Base-by-base conservation (phyloP, 1,284 basidiomycete genomes). In the Exobasidium cylindrosporum region DNA sequence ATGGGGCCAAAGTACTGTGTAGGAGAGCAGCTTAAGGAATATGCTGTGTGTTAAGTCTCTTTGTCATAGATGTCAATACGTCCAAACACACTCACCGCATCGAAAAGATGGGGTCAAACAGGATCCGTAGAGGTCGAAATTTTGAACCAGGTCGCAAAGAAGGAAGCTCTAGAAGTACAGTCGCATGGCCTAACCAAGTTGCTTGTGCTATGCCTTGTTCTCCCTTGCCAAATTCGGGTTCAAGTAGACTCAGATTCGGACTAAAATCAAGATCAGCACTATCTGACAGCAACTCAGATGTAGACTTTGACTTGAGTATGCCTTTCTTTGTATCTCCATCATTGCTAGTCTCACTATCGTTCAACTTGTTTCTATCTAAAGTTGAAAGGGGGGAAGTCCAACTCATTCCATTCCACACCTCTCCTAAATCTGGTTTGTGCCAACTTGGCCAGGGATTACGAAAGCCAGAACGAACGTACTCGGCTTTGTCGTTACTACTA, bases 51-150 rank as follows among this genome's bases (percentile, higher is more conserved):
- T 21, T 17, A 57, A 29, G 21, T 24, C n/a, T n/a, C n/a, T n/a
- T n/a, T n/a, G n/a, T n/a, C n/a, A n/a, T n/a, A 76, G 28, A 74
- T 54, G 52, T 70, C n/a, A n/a, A n/a, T n/a, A n/a, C n/a, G n/a
- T n/a, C n/a, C n/a, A n/a, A n/a, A n/a, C 54, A 0, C 74, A 40
- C 35, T 40, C 35, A 40, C 35, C 35, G 35, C 35, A 40, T 40
- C 35, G 35, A 78, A 30, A 79, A 79, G 63, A 79, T 77, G 6
- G 77, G 77, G 57, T 79, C 77, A 52, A 77, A 78, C 2, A 79
- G 66, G 1, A 73, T 49, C 1, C 65, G 62, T 4, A 76, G 44
- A 0, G 74, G 69, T 5, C 62, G 13, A 11, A n/a, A 3, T 6
- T 44, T 11, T 14, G 54, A 11, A n/a, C 29, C 49, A 13, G 21